These are phyloP conservation scores for Arthrobotrys iridis DNA, from an alignment of 2,329 filamentous ascomycete species.

Conservation along the genomic window DNA sequence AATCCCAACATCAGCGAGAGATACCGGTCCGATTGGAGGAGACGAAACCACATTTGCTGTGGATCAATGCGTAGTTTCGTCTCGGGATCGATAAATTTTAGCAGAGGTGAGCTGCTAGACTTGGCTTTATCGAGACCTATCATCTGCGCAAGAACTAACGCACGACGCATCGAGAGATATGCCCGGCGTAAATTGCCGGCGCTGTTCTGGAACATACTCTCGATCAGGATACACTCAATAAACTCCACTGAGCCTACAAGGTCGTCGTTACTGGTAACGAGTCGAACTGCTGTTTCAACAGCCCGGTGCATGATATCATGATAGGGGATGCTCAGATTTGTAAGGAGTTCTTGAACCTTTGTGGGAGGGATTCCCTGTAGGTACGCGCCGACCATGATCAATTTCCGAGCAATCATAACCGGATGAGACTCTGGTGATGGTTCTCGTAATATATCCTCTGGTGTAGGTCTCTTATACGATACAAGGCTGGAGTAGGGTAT, in stretches of 20 bases:
- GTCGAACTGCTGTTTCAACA: constrained; percentile 59
- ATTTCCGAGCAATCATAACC: constrained; percentile 64
- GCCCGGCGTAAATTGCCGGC: constrained; percentile 66
- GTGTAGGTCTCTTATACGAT: constrained; percentile 54
- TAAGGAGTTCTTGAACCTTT: constrained; percentile 48
- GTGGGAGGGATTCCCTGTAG: constrained; percentile 64
- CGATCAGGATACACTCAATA: constrained; percentile 66
- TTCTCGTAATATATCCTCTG: constrained; percentile 60
- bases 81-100: constrained; percentile 59
- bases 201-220: constrained; percentile 65
- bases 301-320: constrained; percentile 56
- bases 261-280: constrained; percentile 65
- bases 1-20: constrained; percentile 66
- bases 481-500: constrained; percentile 58
- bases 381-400: constrained; percentile 65
- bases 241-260: constrained; percentile 66
- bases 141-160: constrained; percentile 66
- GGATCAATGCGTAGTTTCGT: constrained; percentile 59
- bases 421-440: constrained; percentile 64
- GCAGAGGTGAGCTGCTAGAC: constrained; percentile 62
- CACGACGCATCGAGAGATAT: constrained; percentile 65
- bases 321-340: background rate
- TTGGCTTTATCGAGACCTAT: constrained; percentile 65
- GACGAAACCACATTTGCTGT: constrained; percentile 64
- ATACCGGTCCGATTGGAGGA: constrained; percentile 65